Evolutionary conservation across 2,329 filamentous ascomycete genomes (phyloP).

Genomic region (Ascochyta pisi): DNA sequence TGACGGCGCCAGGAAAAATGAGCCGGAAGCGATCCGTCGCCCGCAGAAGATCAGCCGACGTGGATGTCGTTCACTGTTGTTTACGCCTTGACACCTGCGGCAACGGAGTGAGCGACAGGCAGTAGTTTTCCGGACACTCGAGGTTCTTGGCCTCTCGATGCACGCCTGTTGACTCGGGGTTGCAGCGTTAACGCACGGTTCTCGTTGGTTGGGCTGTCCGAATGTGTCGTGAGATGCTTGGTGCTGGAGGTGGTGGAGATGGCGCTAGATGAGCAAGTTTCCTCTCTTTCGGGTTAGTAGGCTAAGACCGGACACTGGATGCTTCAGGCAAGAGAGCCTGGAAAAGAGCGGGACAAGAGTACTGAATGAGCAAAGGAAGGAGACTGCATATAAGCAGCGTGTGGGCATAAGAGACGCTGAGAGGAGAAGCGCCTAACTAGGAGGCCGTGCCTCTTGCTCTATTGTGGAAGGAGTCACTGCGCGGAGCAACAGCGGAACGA

Average conservation of each 20-base stretch:
- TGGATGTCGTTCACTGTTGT: slow-evolving; percentile 15
- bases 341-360: slow-evolving; percentile 16
- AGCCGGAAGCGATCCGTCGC: slow-evolving; percentile 11
- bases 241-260: slow-evolving; percentile 17
- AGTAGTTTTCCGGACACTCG: slow-evolving; percentile 19
- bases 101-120: slow-evolving; percentile 19
- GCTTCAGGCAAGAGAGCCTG: slow-evolving; percentile 18
- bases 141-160: slow-evolving; percentile 22
- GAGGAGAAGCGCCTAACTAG: neutral
- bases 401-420: neutral
- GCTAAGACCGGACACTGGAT: slow-evolving; percentile 20
- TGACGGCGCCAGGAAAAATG: slow-evolving; percentile 15
- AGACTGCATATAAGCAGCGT: neutral
- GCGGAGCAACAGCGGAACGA: slow-evolving; percentile 16
- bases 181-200: slow-evolving; percentile 28
- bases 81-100: slow-evolving; percentile 14
- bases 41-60: slow-evolving; percentile 6
- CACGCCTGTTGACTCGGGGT: slow-evolving; percentile 21
- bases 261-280: slow-evolving; percentile 23
- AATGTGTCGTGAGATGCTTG: slow-evolving; percentile 27
- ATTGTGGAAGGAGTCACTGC: slow-evolving; percentile 21
- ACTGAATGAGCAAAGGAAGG: slow-evolving; percentile 14
- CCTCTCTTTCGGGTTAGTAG: slow-evolving; percentile 17
- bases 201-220: slow-evolving; percentile 27
- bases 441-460: slow-evolving; percentile 11